A percentile compares a stretch with the other conserved stretches of the same genome.
Evolutionary conservation across 805 yeast genomes (phyloP).

Genomic region (Candida montana): DNA sequence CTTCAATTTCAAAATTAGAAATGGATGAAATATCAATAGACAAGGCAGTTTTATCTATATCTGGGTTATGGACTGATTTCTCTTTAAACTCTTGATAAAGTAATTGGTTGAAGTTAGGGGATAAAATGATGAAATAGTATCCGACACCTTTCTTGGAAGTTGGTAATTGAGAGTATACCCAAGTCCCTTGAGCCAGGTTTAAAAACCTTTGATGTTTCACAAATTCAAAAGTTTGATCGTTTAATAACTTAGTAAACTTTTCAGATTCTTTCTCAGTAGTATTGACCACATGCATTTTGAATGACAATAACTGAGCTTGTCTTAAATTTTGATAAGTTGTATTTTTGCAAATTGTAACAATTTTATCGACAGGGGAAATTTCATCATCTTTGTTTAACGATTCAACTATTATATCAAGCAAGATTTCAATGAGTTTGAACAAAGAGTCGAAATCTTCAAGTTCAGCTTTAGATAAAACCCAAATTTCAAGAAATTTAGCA

Average conservation of each 20-base stretch:
- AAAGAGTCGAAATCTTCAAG: constrained; percentile 48
- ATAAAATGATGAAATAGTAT: constrained; percentile 49
- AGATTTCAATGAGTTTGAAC: constrained; percentile 37
- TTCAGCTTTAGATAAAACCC: constrained; percentile 60
- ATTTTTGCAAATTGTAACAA: constrained; percentile 37
- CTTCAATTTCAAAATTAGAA: constrained; percentile 42
- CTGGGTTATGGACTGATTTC: constrained; percentile 43
- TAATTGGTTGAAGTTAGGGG: constrained; percentile 60
- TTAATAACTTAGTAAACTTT: constrained; percentile 45
- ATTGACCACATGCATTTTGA: constrained; percentile 31
- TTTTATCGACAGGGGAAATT: constrained; percentile 35
- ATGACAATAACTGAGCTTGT: constrained; percentile 42
- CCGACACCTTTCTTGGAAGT: constrained; percentile 11
- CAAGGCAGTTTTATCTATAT: constrained; percentile 51
- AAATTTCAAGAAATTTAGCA: constrained; percentile 51
- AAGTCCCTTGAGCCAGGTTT: constrained; percentile 68
- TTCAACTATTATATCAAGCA: constrained; percentile 28
- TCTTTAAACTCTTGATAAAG: constrained; percentile 54
- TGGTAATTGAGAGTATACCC: constrained; percentile 70
- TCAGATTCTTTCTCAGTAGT: constrained; percentile 43
- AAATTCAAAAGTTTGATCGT: constrained; percentile 58
- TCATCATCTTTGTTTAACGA: constrained; percentile 19
- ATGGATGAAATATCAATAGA: constrained; percentile 50
- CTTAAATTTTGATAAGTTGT: constrained; percentile 47
- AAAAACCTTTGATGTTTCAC: constrained; percentile 72